Conservation (phyloP, 2,329 filamentous ascomycete species). For the Aspergillus puulaauensis region DNA sequence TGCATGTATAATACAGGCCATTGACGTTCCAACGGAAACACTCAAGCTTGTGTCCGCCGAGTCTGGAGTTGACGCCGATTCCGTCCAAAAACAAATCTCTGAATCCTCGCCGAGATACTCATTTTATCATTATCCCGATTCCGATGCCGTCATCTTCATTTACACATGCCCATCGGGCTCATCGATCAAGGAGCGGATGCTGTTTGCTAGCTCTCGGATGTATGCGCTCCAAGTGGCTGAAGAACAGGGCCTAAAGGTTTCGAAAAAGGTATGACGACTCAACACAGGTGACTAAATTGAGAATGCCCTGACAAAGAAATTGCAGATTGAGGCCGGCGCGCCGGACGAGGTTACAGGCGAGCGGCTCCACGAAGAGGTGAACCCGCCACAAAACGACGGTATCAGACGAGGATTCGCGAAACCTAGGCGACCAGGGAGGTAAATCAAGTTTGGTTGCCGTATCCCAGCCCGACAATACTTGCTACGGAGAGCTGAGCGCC, state of each 20-base stretch:
- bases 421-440: conserved; percentile 62
- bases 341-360: conserved; percentile 58
- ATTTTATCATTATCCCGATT: conserved; percentile 57
- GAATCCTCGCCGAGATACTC: conserved; percentile 58
- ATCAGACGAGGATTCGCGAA: conserved; percentile 58
- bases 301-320: conserved; percentile 19
- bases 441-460: conserved; percentile 18
- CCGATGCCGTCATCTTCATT: conserved; percentile 56
- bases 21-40: conserved; percentile 52
- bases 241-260: conserved; percentile 56
- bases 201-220: conserved; percentile 60
- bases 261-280: conserved; percentile 50
- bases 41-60: conserved; percentile 52
- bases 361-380: conserved; percentile 55
- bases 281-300: conserved; percentile 4
- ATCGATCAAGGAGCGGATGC: conserved; percentile 66
- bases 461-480: background rate
- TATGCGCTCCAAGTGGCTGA: conserved; percentile 56
- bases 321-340: conserved; percentile 58
- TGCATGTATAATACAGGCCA: conserved; percentile 31
- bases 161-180: conserved; percentile 62
- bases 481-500: background rate
- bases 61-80: conserved; percentile 42
- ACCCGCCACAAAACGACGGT: conserved; percentile 48
- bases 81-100: conserved; percentile 51